Conservation (phyloP, 129 eudicot species). For the Oenanthe sinensis region DNA sequence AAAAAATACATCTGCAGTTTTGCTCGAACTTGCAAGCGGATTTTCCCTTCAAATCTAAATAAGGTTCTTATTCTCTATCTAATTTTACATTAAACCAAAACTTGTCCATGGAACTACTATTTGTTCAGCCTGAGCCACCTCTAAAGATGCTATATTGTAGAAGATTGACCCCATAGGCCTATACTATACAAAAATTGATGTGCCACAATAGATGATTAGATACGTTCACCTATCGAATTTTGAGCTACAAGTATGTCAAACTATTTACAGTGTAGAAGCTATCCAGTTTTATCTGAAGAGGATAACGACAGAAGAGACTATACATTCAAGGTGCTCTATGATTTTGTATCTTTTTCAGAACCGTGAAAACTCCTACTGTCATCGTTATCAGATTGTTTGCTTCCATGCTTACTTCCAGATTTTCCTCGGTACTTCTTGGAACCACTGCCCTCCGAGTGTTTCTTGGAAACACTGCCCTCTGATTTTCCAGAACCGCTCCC, state of each 20-base stretch:
- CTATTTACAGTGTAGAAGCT: slow-evolving; percentile 29
- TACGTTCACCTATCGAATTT: not conserved
- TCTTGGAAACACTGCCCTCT: slow-evolving; percentile 31
- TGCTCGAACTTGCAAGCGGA: not conserved
- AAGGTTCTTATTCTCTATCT: not conserved
- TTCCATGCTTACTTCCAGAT: slow-evolving; percentile 21
- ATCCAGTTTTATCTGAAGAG: slow-evolving; percentile 8
- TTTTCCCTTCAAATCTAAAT: not conserved
- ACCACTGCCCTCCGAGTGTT: slow-evolving; percentile 27
- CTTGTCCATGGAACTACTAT: not conserved
- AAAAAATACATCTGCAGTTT: not conserved
- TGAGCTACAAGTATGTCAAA: not conserved
- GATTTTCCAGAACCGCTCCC: slow-evolving; percentile 26
- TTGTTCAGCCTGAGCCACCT: not conserved
- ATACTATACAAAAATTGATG: not conserved
- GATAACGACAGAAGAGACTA: not conserved
- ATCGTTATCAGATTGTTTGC: slow-evolving; percentile 28
- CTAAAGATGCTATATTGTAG: not conserved
- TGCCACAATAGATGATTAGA: not conserved
- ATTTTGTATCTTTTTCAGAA: slow-evolving; percentile 5
- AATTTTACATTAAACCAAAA: not conserved
- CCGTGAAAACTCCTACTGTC: slow-evolving; percentile 28
- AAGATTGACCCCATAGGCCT: slow-evolving; percentile 1
- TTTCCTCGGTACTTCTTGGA: slow-evolving; percentile 32
- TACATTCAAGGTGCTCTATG: slow-evolving; percentile 7